Evolutionary conservation across 1,139 yeast genomes (phyloP), one percentile per base, ranked within the genome.

Genomic region (Taphrina deformans): DNA sequence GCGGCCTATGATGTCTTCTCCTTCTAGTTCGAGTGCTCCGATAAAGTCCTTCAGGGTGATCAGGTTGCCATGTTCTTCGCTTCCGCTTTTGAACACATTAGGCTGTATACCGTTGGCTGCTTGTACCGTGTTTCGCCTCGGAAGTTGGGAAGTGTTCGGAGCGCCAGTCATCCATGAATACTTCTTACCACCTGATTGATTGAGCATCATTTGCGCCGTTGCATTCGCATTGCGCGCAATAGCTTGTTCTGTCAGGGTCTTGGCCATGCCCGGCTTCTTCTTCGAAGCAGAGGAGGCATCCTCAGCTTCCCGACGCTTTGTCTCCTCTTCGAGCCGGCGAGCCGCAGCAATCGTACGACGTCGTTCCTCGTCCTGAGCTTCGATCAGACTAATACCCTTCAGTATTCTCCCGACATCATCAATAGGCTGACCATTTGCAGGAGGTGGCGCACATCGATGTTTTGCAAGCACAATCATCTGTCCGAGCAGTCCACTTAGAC

Each of bases 111-210:
- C 56, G 5, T 50, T 40, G 9, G 56, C 40, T 21, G 63, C 50
- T 21, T 35, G 50, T 6, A 38, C 58, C 18, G 58, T 53, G 27
- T 38, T 38, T 29, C 63, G 35, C 29, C 63, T 10, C 9, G 63
- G 56, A 18, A 38, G 21, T 29, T 59, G 63, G 10, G 56, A 35
- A 6, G 63, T 48, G 16, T 48, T 59, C 7, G 56, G 56, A 3
- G 56, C 41, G 16, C 61, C 61, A 9, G 66, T 64, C 66, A 64
- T 64, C 66, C 66, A 64, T 27, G 62, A 55, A 58, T 64, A 64
- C 38, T 64, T 64, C 59, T 64, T 64, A 10, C 66, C 64, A 2
- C 66, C 66, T 18, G 62, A 53, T 2, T 50, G 59, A 50, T 64
- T 64, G 46, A 64, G 52, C 66, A 64, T 64, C 53, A 64, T 46